Percentiles rank a stretch among this genome's conserved stretches.
These are phyloP conservation scores for Pythium folliculosum DNA, from an alignment of 352 stramenopile genomes.

Conservation along the genomic window DNA sequence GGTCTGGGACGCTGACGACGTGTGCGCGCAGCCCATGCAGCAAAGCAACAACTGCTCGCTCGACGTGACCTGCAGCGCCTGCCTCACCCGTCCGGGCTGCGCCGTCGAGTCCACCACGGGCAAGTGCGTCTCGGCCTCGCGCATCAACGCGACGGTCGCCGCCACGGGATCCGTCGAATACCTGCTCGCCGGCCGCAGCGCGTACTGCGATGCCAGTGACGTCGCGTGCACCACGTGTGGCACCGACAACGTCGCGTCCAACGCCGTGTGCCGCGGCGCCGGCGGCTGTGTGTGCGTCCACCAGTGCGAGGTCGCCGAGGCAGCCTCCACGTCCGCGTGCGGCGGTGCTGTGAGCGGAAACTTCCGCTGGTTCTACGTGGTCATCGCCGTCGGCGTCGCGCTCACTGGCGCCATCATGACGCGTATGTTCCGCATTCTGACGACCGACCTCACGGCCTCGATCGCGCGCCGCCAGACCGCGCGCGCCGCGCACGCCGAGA, in stretches of 20 bases:
- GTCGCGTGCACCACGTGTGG: constrained; percentile 28
- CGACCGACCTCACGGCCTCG: neutral
- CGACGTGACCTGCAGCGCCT: constrained; percentile 27
- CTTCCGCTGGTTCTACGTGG: constrained; percentile 7
- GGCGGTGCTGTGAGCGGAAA: neutral
- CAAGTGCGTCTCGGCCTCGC: constrained; percentile 35
- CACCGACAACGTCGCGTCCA: constrained; percentile 5
- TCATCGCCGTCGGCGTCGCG: neutral
- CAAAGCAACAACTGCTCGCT: constrained; percentile 7
- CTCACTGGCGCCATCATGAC: constrained; percentile 10
- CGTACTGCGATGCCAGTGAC: constrained; percentile 37
- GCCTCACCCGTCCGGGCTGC: constrained; percentile 30
- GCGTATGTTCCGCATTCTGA: constrained; percentile 7
- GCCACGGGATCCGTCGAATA: constrained; percentile 19
- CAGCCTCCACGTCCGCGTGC: neutral
- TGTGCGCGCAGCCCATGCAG: constrained; percentile 14
- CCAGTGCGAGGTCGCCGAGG: constrained; percentile 27
- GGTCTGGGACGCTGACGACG: neutral
- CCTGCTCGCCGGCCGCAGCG: constrained; percentile 21
- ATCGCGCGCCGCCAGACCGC: neutral
- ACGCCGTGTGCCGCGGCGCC: constrained; percentile 27
- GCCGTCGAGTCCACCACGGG: constrained; percentile 41
- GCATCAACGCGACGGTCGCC: constrained; percentile 13
- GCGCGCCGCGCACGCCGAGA: constrained; percentile 1
- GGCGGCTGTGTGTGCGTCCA: constrained; percentile 32